Evolutionary conservation across 495 filamentous ascomycete genomes (phyloP).

Genomic region (Acidomyces sp.): DNA sequence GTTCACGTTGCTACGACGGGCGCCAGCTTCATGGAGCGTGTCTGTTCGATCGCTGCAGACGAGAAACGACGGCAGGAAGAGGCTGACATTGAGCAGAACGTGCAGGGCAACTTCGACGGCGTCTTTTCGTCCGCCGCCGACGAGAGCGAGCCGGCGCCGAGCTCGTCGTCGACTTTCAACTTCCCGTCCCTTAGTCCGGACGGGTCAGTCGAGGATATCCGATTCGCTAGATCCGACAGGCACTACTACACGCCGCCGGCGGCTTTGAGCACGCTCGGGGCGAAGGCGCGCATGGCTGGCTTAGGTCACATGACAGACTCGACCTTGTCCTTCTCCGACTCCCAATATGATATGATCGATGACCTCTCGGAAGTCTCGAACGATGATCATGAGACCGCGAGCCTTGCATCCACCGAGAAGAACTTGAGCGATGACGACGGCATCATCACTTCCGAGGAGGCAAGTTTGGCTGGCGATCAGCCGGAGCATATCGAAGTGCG

Average conservation of each 20-base stretch:
- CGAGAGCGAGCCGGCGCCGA: neutral
- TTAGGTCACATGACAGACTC: neutral
- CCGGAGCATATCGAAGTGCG: neutral
- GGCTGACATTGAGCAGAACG: neutral
- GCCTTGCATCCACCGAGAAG: slow-evolving; percentile 5
- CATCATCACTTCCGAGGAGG: slow-evolving; percentile 3
- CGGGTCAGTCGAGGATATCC: slow-evolving; percentile 13
- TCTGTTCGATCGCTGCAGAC: too few species aligned
- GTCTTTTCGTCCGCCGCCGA: too few species aligned
- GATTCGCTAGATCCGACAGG: neutral
- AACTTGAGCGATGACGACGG: slow-evolving; percentile 2
- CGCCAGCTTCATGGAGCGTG: too few species aligned
- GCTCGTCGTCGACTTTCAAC: slow-evolving; percentile 5
- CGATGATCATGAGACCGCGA: slow-evolving; percentile 16
- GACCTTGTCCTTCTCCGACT: slow-evolving; percentile 8
- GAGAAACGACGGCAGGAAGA: too few species aligned
- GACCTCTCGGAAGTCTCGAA: slow-evolving; percentile 16
- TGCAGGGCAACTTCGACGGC: neutral
- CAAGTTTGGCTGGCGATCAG: slow-evolving; percentile 1
- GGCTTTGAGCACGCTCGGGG: slow-evolving; percentile 11
- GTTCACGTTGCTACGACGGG: too few species aligned
- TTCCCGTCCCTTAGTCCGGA: slow-evolving; percentile 13
- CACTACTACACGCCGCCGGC: slow-evolving; percentile 11
- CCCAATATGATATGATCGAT: slow-evolving; percentile 18
- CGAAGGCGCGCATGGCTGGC: neutral